Conservation (phyloP, 345 rosid species). For the Murraya paniculata region DNA sequence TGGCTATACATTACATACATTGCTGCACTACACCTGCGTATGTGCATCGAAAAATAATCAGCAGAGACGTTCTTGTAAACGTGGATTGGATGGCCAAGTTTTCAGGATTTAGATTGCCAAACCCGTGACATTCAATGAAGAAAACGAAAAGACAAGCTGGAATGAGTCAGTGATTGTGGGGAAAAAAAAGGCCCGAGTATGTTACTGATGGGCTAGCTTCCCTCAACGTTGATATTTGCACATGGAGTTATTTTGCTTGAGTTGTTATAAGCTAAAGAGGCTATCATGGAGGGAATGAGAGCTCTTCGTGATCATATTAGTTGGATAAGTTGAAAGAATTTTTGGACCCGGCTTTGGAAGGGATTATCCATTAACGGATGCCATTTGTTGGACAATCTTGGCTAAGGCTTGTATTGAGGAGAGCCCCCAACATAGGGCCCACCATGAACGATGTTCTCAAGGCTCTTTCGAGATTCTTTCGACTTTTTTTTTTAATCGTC, state of each 20-base stretch:
- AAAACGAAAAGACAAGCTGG: constrained; percentile 5
- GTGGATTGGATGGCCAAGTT: constrained; percentile 36
- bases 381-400: constrained; percentile 24
- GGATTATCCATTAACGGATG: constrained; percentile 28
- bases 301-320: constrained; percentile 12
- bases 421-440: constrained; percentile 26
- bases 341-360: constrained; percentile 31
- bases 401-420: constrained; percentile 36
- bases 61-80: constrained; percentile 31
- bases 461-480: constrained; percentile 28
- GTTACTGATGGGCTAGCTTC: too few species aligned
- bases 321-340: constrained; percentile 28
- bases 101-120: constrained; percentile 32
- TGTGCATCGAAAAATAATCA: constrained; percentile 25
- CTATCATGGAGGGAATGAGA: constrained; percentile 14
- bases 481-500: neutral
- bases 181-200: constrained; percentile 23
- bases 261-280: constrained; percentile 32
- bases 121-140: constrained; percentile 9
- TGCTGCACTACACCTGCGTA: constrained; percentile 30
- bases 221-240: constrained; percentile 30
- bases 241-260: constrained; percentile 37
- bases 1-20: constrained; percentile 38
- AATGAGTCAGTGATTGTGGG: constrained; percentile 21
- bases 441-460: constrained; percentile 32